phyloP scores from a whole-genome alignment of 768 basidiomycete species.

The Rhodotorula diobovata region DNA sequence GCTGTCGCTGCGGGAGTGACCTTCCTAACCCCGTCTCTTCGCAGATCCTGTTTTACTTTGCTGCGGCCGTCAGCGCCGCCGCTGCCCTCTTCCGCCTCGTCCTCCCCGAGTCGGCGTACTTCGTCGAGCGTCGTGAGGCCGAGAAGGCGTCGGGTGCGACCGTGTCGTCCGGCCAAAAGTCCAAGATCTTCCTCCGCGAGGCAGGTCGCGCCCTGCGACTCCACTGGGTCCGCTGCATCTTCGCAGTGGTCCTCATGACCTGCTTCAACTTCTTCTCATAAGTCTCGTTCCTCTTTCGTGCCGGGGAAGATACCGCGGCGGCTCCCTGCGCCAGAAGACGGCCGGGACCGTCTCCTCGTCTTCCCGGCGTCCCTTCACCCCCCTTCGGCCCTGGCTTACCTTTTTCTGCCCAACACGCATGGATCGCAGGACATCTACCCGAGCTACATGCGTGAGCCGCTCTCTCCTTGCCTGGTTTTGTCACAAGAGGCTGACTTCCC shows the following conservation, averaged over 20 bases:
- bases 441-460: conserved; percentile 14
- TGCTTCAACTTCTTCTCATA: conserved; percentile 58
- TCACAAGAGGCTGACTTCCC: not conserved
- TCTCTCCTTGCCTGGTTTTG: too few relatives aligned
- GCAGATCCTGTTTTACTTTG: conserved; percentile 30
- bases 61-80: conserved; percentile 47
- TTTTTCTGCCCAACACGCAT: too few relatives aligned
- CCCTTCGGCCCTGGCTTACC: not conserved
- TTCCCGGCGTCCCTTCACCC: too few relatives aligned
- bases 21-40: not conserved
- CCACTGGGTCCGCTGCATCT: conserved; percentile 79
- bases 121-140: conserved; percentile 50
- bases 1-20: conserved; percentile 36
- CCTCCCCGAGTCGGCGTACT: conserved; percentile 74
- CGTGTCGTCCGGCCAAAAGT: conserved; percentile 39
- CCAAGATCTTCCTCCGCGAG: conserved; percentile 74
- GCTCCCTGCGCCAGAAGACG: too few relatives aligned
- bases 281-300: too few relatives aligned
- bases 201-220: conserved; percentile 57
- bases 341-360: too few relatives aligned
- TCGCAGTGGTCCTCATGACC: conserved; percentile 51
- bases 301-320: too few relatives aligned
- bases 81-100: conserved; percentile 62
- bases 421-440: conserved; percentile 46
- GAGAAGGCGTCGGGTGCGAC: conserved; percentile 52